Base-by-base conservation (phyloP, 2,329 filamentous ascomycete genomes). In the Apiospora sp. region DNA sequence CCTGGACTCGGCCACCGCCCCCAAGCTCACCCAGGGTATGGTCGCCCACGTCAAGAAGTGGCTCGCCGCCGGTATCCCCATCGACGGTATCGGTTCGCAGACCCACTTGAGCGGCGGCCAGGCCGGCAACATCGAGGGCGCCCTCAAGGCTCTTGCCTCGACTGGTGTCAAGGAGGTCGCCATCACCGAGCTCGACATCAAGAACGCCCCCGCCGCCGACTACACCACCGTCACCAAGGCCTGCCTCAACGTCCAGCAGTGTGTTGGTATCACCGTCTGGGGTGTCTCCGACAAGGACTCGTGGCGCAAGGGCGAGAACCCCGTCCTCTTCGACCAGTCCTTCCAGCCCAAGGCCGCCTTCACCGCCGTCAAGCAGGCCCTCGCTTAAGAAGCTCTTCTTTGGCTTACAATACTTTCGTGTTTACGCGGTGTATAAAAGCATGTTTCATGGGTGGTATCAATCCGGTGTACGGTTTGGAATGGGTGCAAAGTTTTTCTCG, bases 291-390 rank as follows among this genome's bases (percentile, higher is more conserved):
- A 93, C 81, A 91, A 89, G 3, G 87, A 93, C 72, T 93, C 91
- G 8, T 86, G 84, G 84, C 88, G 91, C 83, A 92, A 92, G 79
- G 86, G 93, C 41, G 92, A 91, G 79, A 90, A 91, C 79, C 89
- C 89, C 74, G 87, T 90, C 10, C 73, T 83, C 58, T 86, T 93
- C 61, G 86, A 89, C 30, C 84, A 85, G 72, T 91, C 88, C 68
- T 93, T 93, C 74, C 71, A 76, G 71, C 78, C 79, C 34, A 83
- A 83, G 76, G 77, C 82, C n/a, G 80, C 83, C 44, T 90, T 90
- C 82, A 86, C 86, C 76, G 78, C 84, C 75, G 80, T 70, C 48
- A 43, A 54, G 30, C 46, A 51, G 46, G 68, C 68, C n/a, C 67
- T 68, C 24, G 58, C 58, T n/a, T 64, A 64, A 61, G 34, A 22